Evolutionary conservation across 257 asterid species (phyloP), one percentile per base, ranked within the genome.

Genomic region (Fraxinus cuspidata): DNA sequence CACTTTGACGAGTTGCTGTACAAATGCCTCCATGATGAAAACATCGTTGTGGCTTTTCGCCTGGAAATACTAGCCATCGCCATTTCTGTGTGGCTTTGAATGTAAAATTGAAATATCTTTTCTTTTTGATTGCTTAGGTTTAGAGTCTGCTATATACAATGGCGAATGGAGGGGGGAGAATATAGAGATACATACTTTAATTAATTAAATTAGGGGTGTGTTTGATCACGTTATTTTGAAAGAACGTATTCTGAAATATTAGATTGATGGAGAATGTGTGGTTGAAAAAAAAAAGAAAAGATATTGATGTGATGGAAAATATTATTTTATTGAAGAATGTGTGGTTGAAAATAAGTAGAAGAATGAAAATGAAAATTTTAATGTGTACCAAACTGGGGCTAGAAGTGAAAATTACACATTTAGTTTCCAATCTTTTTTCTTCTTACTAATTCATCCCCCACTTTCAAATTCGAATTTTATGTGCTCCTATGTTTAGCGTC

Each of bases 1-100:
- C 77, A 83, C 23, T 75, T 83, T 27, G 69, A 23, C 71, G 76
- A 28, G 40, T 51, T 80, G 74, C 76, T 0, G 79, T 10, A 60
- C 12, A 80, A 68, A 70, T 83, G 67, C 75, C 77, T 83, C 3
- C 86, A 78, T 21, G 88, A 80, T 60, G 86, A 58, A 9, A 87
- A 78, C 12, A 86, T 49, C 16, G 84, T 23, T n/a, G 83, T 34
- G 0, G 86, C 85, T 76, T 77, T 87, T 73, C 91, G 80, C 82
- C 93, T 76, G 72, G 86, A 89, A 73, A 86, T 71, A 80, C 40
- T 83, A 80, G 88, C 89, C 93, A 85, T 89, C 85, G 91, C 88
- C 90, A 89, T 89, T 60, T 75, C 68, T 28, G 19, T 3, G 28
- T 21, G 27, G 19, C 69, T 63, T 27, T 11, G 51, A 11, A n/a